phyloP scores from a whole-genome alignment of 139 green algal species.

The Chlorella sp. region DNA sequence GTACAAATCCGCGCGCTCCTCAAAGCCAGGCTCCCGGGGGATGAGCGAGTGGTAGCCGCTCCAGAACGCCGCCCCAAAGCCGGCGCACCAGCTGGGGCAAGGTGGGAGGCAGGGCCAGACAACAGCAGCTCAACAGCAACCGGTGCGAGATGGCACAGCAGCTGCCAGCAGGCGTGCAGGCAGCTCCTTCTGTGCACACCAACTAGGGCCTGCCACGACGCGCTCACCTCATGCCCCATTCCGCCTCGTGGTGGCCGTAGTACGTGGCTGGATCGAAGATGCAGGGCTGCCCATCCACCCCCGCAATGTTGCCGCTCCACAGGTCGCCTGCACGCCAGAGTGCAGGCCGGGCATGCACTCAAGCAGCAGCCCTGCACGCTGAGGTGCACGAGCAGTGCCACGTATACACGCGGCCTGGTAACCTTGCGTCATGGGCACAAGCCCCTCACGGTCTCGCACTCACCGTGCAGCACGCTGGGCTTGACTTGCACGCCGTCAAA shows the following conservation, averaged over 20 bases:
- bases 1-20: slow-evolving; percentile 86
- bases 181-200: neutral
- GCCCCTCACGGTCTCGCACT: neutral
- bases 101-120: neutral
- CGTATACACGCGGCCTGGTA: no score
- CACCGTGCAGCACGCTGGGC: slow-evolving; percentile 86
- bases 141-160: no score
- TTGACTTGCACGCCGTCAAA: slow-evolving; percentile 77
- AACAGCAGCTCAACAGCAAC: neutral
- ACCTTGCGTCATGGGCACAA: no score
- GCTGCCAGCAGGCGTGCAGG: no score
- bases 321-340: slow-evolving; percentile 70
- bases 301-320: slow-evolving; percentile 96
- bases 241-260: slow-evolving; percentile 85
- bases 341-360: no score
- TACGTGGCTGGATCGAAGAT: slow-evolving; percentile 93
- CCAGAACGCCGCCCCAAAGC: slow-evolving; percentile 73
- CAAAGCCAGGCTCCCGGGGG: slow-evolving; percentile 76
- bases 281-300: slow-evolving; percentile 68
- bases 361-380: no score
- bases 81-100: slow-evolving; percentile 60
- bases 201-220: neutral
- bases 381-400: no score
- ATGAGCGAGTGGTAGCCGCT: slow-evolving; percentile 73
- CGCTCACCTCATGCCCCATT: slow-evolving; percentile 35